These are phyloP conservation scores for Aspergillus oerlinghausenensis DNA, from an alignment of 2,329 filamentous ascomycete genomes.

Conservation along the genomic window DNA sequence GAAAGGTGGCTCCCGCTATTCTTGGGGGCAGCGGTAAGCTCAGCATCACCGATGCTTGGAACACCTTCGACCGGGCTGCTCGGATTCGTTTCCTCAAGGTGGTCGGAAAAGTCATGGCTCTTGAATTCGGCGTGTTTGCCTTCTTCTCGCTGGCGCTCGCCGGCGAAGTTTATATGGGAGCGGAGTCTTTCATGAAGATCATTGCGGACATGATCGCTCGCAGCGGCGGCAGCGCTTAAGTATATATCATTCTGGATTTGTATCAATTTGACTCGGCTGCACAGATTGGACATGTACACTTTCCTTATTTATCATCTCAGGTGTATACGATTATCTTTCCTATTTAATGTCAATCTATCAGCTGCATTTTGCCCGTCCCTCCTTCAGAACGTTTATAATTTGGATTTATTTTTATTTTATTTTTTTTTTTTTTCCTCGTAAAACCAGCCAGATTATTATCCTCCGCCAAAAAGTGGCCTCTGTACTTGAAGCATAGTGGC, in stretches of 20 bases:
- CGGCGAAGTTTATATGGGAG: constrained; percentile 49
- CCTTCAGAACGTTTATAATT: background rate
- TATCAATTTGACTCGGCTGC: background rate
- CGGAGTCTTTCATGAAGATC: constrained; percentile 17
- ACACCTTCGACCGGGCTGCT: constrained; percentile 67
- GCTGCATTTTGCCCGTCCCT: background rate
- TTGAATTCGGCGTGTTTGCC: constrained; percentile 48
- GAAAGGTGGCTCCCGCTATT: constrained; percentile 68
- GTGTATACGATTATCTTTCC: background rate
- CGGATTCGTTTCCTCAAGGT: constrained; percentile 71
- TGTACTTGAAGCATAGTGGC: background rate
- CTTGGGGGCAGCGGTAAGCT: constrained; percentile 69
- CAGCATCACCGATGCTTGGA: constrained; percentile 72
- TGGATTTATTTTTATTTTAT: background rate
- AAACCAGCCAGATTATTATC: background rate
- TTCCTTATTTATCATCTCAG: background rate
- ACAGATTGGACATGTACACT: background rate
- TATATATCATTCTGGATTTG: background rate
- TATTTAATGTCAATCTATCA: background rate
- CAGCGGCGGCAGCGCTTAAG: background rate
- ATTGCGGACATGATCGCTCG: constrained; percentile 9
- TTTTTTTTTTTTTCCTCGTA: too few relatives aligned
- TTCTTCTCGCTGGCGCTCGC: constrained; percentile 49
- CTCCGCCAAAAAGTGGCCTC: background rate
- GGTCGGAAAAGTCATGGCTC: constrained; percentile 64